Base-by-base conservation (phyloP, 208 protist genomes). In the Trichomonas vaginalis region DNA sequence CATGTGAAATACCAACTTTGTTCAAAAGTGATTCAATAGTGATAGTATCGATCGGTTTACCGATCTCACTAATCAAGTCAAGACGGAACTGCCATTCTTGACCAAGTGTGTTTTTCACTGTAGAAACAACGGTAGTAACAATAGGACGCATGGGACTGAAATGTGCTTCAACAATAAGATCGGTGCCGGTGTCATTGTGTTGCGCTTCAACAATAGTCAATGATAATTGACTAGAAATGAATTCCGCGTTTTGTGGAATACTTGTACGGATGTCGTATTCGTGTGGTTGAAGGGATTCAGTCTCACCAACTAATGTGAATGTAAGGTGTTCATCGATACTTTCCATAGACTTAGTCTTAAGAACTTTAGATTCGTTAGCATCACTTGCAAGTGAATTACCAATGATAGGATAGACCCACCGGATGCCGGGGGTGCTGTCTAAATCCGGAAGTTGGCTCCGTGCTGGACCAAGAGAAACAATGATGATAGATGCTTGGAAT, bases 341-440 rank as follows among this genome's bases (percentile, higher is more conserved):
- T 39, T 92, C n/a, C 45, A 48, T 17, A 27, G 86, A 48, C 15
- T 17, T 35, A 10, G 40, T n/a, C 4, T 92, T 92, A 0, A 48
- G 17, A n/a, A 45, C 1, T 48, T 92, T 23, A 35, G 0, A 35
- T 51, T 92, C 45, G 37, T 51, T 51, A 27, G 40, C 27, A 14
- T 14, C 45, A 51, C 27, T 51, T 92, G 86, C 27, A 48, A n/a
- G 23, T 35, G 45, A 92, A 21, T 56, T 92, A 39, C 86, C 86
- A 92, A 92, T 92, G 4, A 92, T 92, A 17, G 86, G 86, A 92
- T 92, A 92, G n/a, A 92, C 45, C 86, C 86, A 92, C 51, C 45
- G 23, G 6, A 92, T 92, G 48, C 40, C 42, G 12, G 86, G 86
- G 6, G 45, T 3, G 17, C 45, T 39, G 1, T 92, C 86, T 1